Evolutionary conservation across 352 stramenopile genomes (phyloP).

Genomic region (Blastocystis sp.): DNA sequence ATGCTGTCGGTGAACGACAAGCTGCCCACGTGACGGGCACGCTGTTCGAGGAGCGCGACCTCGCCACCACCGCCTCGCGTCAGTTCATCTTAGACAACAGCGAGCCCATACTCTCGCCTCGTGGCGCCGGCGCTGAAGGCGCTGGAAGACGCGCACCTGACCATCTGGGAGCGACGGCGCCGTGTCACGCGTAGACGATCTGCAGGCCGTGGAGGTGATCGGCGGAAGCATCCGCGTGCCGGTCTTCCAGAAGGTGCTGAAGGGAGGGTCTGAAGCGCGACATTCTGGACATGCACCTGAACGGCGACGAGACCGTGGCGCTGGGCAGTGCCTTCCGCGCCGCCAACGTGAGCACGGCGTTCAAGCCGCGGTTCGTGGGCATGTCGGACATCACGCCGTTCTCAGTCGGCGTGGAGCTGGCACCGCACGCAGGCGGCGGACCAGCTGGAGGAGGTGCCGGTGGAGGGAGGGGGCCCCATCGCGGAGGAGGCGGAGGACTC

Average conservation of each 20-base stretch:
- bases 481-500: constrained; percentile 19
- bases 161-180: constrained; percentile 51
- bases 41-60: constrained; percentile 88
- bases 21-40: constrained; percentile 90
- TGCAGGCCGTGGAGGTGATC: constrained; percentile 91
- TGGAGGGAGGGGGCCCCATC: background rate
- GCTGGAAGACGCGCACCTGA: constrained; percentile 83
- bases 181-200: constrained; percentile 76
- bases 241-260: constrained; percentile 84
- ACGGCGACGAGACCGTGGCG: constrained; percentile 94
- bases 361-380: constrained; percentile 88
- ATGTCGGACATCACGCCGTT: constrained; percentile 88
- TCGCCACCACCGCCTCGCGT: constrained; percentile 84
- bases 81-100: constrained; percentile 86
- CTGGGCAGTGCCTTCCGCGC: constrained; percentile 89
- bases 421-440: constrained; percentile 73
- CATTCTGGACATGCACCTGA: constrained; percentile 90
- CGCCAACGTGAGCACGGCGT: constrained; percentile 90
- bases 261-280: constrained; percentile 77
- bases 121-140: constrained; percentile 81
- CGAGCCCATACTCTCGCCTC: constrained; percentile 79
- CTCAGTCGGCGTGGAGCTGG: constrained; percentile 81
- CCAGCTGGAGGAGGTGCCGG: background rate
- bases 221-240: constrained; percentile 91
- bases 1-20: constrained; percentile 92